These are phyloP conservation scores for Linnemannia zychae DNA, from an alignment of 192 early-diverging fungal genomes.

Conservation along the genomic window DNA sequence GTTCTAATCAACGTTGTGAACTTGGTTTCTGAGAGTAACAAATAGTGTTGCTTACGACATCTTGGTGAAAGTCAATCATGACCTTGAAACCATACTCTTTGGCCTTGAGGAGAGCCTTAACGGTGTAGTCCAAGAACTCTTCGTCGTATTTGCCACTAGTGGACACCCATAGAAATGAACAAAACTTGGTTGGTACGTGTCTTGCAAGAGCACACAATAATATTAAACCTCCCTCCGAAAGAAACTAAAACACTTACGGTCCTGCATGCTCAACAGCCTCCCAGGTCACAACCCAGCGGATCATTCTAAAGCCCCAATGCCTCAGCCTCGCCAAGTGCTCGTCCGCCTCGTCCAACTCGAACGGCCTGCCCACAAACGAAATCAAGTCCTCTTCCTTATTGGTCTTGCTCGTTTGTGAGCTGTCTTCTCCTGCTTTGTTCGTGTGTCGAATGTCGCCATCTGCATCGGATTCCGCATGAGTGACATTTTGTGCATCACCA, in stretches of 20 bases:
- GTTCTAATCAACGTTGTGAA: too few species aligned
- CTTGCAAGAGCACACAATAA: neutral
- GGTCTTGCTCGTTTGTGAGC: neutral
- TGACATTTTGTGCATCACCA: neutral
- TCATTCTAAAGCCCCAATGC: constrained; percentile 80
- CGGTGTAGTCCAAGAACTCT: constrained; percentile 68
- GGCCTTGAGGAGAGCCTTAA: constrained; percentile 60
- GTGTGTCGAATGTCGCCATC: neutral
- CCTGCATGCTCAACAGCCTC: constrained; percentile 77
- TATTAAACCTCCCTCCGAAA: neutral
- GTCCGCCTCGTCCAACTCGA: constrained; percentile 76
- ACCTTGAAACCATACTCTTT: constrained; percentile 61
- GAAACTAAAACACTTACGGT: constrained; percentile 60
- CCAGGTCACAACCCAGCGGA: constrained; percentile 81
- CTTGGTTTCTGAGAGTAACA: too few species aligned
- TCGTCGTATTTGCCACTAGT: constrained; percentile 64
- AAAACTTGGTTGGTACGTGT: neutral
- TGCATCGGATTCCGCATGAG: neutral
- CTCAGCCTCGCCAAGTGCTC: constrained; percentile 75
- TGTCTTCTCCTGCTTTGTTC: neutral
- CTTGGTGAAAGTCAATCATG: constrained; percentile 73
- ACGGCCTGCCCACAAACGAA: constrained; percentile 81
- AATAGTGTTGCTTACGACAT: constrained; percentile 52
- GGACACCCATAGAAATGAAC: neutral
- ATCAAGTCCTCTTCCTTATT: constrained; percentile 45